These are phyloP conservation scores for Saccharum hybrid DNA, from an alignment of 202 grass and related monocot species.

Conservation along the genomic window DNA sequence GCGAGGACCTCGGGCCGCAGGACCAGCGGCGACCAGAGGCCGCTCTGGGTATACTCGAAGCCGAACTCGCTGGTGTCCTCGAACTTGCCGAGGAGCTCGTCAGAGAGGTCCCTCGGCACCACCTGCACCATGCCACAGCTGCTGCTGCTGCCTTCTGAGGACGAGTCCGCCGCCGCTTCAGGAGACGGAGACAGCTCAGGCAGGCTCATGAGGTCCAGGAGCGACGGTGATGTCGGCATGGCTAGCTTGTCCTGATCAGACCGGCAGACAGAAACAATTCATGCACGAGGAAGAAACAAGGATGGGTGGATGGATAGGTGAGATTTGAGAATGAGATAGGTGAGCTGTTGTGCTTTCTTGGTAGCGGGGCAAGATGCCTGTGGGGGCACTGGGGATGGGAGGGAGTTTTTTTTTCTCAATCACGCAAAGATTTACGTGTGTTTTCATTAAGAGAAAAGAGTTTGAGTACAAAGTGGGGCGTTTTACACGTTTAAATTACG, in stretches of 20 bases:
- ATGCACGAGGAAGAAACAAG: conserved; percentile 2
- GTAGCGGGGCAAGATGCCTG: conserved; percentile 40
- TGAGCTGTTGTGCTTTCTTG: conserved; percentile 64
- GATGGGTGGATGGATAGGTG: not conserved
- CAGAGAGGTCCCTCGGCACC: conserved; percentile 70
- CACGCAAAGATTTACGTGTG: too few relatives aligned
- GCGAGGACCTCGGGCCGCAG: conserved; percentile 46
- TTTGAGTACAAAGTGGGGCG: too few relatives aligned
- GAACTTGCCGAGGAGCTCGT: conserved; percentile 80
- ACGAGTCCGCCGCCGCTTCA: not conserved
- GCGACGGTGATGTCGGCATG: too few relatives aligned
- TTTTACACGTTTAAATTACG: too few relatives aligned
- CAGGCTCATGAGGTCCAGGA: too few relatives aligned
- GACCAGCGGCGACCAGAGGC: conserved; percentile 85
- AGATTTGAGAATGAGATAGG: conserved; percentile 38
- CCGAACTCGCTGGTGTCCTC: conserved; percentile 72
- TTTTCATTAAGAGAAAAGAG: too few relatives aligned
- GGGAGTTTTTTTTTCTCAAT: too few relatives aligned
- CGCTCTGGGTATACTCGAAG: conserved; percentile 79
- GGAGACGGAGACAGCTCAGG: not conserved
- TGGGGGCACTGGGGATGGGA: not conserved
- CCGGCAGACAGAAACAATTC: conserved; percentile 49
- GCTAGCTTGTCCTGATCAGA: too few relatives aligned
- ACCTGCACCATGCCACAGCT: conserved; percentile 47
- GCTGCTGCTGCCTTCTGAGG: not conserved